Base-by-base conservation (phyloP, 73 alveolate species). In the Paramecium sonneborni region DNA sequence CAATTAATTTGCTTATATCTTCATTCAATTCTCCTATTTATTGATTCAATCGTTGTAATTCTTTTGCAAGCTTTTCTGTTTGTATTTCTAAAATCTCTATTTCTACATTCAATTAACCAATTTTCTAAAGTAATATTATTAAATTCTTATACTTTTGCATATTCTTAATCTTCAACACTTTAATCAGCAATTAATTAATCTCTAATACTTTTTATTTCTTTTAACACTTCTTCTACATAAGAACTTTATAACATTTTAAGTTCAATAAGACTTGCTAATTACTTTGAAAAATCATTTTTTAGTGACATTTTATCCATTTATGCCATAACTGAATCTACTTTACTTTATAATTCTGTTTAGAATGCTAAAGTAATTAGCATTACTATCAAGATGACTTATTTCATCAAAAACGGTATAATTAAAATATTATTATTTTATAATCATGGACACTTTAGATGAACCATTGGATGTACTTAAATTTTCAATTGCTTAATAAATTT, bases 191-290 rank as follows among this genome's bases (percentile, higher is more conserved):
- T 26, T 38, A 79, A 44, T 79, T 79, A 44, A 18, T 79, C 90
- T 79, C 90, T 41, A 0, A 79, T 79, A 11, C 46, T 28, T 79
- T 79, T 79, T 10, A 79, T 79, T 79, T 79, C 90, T 79, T 79
- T 39, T 3, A 79, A 48, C 10, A 79, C 90, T 79, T 79, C 76
- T 21, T 39, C 69, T 20, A 79, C 90, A 24, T 46, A 39, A n/a
- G 90, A 79, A 43, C 90, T 79, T 79, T 79, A 44, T 39, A 79
- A 20, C 90, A 79, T 79, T 79, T 79, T 79, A 4, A 79, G 74
- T 41, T 79, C 90, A 43, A 79, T 46, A 11, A 79, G 43, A 12
- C 90, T 76, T 37, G 90, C 90, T 43, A 79, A 43, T 79, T 79
- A 46, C 30, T 79, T 79, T 9, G 90, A 79, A 34, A 79, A 79